Evolutionary conservation across 2,329 filamentous ascomycete species (phyloP).

Genomic region (Scopulariopsis brevicaulis): DNA sequence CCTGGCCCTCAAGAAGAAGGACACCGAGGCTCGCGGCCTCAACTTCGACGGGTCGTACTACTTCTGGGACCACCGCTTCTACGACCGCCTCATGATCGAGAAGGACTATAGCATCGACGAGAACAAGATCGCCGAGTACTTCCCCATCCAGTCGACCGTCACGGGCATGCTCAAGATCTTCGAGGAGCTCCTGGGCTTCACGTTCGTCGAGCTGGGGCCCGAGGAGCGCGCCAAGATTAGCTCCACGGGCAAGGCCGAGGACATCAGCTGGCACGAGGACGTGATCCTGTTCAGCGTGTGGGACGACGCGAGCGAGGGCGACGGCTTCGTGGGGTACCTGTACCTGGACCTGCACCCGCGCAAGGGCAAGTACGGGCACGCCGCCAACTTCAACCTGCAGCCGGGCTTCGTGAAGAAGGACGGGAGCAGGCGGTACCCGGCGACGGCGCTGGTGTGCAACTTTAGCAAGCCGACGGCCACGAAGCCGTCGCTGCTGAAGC

Average conservation of each 20-base stretch:
- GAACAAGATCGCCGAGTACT: conserved; percentile 72
- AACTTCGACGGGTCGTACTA: conserved; percentile 61
- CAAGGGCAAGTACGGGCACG: conserved; percentile 74
- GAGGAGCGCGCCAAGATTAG: conserved; percentile 55
- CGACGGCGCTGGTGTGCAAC: conserved; percentile 74
- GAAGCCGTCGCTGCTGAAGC: conserved; percentile 71
- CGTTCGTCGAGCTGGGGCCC: conserved; percentile 60
- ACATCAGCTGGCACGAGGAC: conserved; percentile 73
- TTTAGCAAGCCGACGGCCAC: conserved; percentile 69
- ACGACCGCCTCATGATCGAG: conserved; percentile 70
- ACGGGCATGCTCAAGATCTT: conserved; percentile 74
- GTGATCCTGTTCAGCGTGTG: conserved; percentile 77
- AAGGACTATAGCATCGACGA: conserved; percentile 72
- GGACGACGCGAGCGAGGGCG: conserved; percentile 62
- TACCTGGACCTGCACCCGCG: conserved; percentile 75
- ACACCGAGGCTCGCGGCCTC: conserved; percentile 47
- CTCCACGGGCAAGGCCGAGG: conserved; percentile 54
- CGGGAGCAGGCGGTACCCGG: conserved; percentile 64
- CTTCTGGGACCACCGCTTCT: conserved; percentile 74
- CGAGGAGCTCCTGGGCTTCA: conserved; percentile 69
- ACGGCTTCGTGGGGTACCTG: conserved; percentile 67
- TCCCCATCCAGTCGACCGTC: conserved; percentile 64
- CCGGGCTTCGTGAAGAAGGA: conserved; percentile 57
- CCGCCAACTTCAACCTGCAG: conserved; percentile 74
- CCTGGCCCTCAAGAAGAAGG: conserved; percentile 62